Evolutionary conservation across 192 early-diverging fungal genomes (phyloP).

Genomic region (Martensiomyces pterosporus): DNA sequence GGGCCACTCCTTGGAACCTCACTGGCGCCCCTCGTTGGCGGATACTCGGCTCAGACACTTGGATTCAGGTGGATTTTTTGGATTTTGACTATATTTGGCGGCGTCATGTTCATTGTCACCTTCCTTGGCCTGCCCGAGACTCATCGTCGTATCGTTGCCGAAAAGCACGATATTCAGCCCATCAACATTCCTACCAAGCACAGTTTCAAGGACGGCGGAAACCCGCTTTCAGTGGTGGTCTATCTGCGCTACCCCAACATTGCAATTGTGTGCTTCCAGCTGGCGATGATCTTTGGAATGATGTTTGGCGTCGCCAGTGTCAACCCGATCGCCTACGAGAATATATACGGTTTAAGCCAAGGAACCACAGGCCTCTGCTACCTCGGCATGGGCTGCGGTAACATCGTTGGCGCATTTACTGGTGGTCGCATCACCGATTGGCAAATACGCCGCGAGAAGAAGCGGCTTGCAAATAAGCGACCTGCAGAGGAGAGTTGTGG

Average conservation of each 20-base stretch:
- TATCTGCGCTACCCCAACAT: conserved; percentile 6
- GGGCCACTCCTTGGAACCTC: conserved; percentile 34
- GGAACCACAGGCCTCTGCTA: conserved; percentile 18
- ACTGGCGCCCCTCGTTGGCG: conserved; percentile 37
- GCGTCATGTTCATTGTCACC: conserved; percentile 16
- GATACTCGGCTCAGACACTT: conserved; percentile 15
- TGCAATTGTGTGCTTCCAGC: conserved; percentile 10
- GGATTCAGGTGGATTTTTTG: conserved; percentile 49
- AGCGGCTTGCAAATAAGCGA: neutral
- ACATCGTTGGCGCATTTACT: conserved; percentile 11
- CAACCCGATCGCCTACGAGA: conserved; percentile 10
- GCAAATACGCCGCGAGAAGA: neutral
- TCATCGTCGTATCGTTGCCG: conserved; percentile 9
- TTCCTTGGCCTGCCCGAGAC: conserved; percentile 49
- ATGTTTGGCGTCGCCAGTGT: conserved; percentile 25
- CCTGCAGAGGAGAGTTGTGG: no score
- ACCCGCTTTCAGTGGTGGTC: conserved; percentile 1
- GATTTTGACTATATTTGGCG: conserved; percentile 42
- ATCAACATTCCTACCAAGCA: conserved; percentile 1
- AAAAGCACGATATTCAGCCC: conserved; percentile 16
- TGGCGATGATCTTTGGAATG: conserved; percentile 20
- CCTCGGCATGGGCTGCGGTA: conserved; percentile 26
- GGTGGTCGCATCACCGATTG: conserved; percentile 15
- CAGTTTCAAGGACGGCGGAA: neutral
- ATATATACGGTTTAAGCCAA: conserved; percentile 15